Base-by-base conservation (phyloP, 169 alveolate genomes). In the Babesia gibsoni region DNA sequence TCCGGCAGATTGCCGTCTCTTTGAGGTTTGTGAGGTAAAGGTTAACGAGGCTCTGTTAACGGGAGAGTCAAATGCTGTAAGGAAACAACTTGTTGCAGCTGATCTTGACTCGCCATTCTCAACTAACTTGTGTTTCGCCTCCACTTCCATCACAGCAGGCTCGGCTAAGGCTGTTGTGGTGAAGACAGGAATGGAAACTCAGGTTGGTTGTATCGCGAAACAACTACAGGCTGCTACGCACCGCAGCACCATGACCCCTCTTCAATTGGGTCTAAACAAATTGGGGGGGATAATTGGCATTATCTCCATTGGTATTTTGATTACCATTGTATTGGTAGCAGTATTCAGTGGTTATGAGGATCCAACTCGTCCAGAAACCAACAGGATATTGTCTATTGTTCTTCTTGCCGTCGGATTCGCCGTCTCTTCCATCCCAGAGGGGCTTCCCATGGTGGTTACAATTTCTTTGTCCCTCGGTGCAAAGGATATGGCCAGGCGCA, bases 401-500 rank as follows among this genome's bases (percentile, higher is more conserved):
- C 94, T 95, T 35, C 96, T 97, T 30, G 98, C 99, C 10, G 99
- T 97, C 36, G 95, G 95, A 20, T 89, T 92, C 43, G 96, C 96
- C 4, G 96, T 91, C 25, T 90, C 96, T 16, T 89, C 96, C 27
- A 91, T 93, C 46, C 99, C 99, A n/a, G 99, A 97, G 83, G 99
- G 99, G n/a, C 89, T 97, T 33, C 99, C 99, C 52, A 92, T 96
- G 88, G 98, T 97, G 46, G 99, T 97, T 48, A 97, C 99, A 35
- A 94, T 96, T 48, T 94, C 98, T 41, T 85, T 97, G 35, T 95
- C 98, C 20, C 84, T 90, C 67, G 97, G 98, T 7, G 97, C 96
- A 27, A 84, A 92, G 63, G 95, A 92, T 77, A 96, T 97, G 99
- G 97, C 95, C 61, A 80, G 86, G 69, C 91, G 96, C 73, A 91